Base-by-base conservation (phyloP, 306 rosid genomes). In the Mimosa pudica region DNA sequence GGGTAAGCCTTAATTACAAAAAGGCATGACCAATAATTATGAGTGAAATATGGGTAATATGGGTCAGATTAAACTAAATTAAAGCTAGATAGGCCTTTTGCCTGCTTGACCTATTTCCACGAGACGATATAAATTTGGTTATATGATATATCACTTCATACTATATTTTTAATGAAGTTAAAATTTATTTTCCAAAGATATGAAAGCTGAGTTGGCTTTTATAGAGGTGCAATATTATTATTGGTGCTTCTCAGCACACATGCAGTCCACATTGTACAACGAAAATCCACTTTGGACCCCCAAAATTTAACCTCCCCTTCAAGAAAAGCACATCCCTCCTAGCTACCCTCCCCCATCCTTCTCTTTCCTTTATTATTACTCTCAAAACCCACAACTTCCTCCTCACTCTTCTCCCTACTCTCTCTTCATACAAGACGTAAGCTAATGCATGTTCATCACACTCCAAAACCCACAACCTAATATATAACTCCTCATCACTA, bases 181-280 rank as follows among this genome's bases (percentile, higher is more conserved):
- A 24, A n/a, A n/a, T n/a, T n/a, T n/a, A 24, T 24, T 24, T 24
- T 24, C 30, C 1, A 24, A 24, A 86, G 65, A 73, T 77, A 62
- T 86, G 89, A 94, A 87, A 91, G 97, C 88, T 88, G 85, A 88
- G 81, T 85, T 80, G 94, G 94, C 93, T 90, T 94, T 89, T 93
- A 84, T 88, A 88, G 92, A 82, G 91, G 76, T 90, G 93, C 88
- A 92, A 12, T 52, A 88, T 96, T 94, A 91, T 85, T 24, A 24
- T 24, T 24, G 30, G 30, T 24, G 30, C 30, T 24, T 24, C 30
- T 24, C 30, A 24, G 30, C 30, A 91, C 98, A 92, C 98, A 92
- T 95, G 98, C 98, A 91, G 81, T 86, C 97, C 98, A 87, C 98
- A 92, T 95, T 90, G 94, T 85, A 85, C 90, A 84, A 90, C 94